phyloP scores from a whole-genome alignment of 495 filamentous ascomycete genomes.

The Hyaloscypha hepaticicola region DNA sequence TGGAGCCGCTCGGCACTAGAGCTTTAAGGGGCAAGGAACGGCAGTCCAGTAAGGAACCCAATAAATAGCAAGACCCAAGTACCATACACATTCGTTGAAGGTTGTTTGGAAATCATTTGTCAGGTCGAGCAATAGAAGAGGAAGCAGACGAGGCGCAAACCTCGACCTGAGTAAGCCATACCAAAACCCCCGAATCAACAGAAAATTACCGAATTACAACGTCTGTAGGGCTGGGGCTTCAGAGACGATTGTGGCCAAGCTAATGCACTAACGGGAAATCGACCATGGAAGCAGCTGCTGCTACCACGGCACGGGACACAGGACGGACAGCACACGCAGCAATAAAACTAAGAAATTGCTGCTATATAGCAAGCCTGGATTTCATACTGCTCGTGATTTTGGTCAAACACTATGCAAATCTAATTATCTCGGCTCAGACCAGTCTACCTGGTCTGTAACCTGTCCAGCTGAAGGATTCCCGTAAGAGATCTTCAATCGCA shows the following conservation, averaged over 20 bases:
- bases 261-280: not conserved
- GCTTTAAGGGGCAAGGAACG: too few relatives aligned
- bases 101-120: too few relatives aligned
- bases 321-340: not conserved
- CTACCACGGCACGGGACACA: too few relatives aligned
- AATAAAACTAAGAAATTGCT: not conserved
- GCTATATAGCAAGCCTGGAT: not conserved
- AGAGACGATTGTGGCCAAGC: not conserved
- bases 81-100: too few relatives aligned
- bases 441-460: conserved; percentile 92
- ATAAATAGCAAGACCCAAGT: too few relatives aligned
- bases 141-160: too few relatives aligned
- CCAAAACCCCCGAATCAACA: too few relatives aligned
- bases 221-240: not conserved
- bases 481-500: conserved; percentile 84
- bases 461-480: conserved; percentile 63
- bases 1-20: too few relatives aligned
- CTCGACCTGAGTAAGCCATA: too few relatives aligned
- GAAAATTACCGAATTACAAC: too few relatives aligned
- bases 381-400: not conserved
- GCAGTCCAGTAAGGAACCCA: too few relatives aligned
- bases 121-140: too few relatives aligned
- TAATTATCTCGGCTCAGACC: conserved; percentile 67
- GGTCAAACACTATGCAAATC: not conserved
- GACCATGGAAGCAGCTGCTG: not conserved